A percentile compares a stretch with the other conserved stretches of the same genome.
Conservation (phyloP, 257 asterid genomes). For the Lithospermum erythrorhizon region DNA sequence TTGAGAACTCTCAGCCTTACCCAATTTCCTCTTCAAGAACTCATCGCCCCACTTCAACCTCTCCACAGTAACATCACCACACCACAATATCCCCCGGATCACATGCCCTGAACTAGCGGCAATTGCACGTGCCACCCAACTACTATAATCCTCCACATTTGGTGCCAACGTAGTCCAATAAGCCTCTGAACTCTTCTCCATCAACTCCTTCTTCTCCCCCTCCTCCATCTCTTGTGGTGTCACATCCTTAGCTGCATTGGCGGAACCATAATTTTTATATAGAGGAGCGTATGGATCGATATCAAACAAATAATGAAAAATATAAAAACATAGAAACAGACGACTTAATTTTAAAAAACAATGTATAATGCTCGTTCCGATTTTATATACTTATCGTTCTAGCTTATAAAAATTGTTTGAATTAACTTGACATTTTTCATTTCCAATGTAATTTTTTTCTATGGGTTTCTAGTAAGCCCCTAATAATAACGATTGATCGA, state of each 20-base stretch:
- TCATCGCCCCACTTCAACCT: constrained; percentile 78
- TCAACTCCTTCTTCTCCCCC: constrained; percentile 24
- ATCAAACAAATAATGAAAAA: no score
- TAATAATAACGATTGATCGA: no score
- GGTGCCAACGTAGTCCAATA: constrained; percentile 96
- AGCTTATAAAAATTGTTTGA: no score
- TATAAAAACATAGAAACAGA: no score
- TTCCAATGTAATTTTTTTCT: no score
- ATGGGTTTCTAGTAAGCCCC: no score
- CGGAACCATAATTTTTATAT: no score
- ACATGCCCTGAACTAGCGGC: constrained; percentile 85
- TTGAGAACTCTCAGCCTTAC: constrained; percentile 29
- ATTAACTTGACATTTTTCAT: no score
- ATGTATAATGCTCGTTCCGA: no score
- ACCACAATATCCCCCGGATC: constrained; percentile 86
- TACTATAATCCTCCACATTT: constrained; percentile 85
- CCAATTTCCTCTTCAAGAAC: constrained; percentile 51
- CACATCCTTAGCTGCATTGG: constrained; percentile 17
- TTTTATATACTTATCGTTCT: no score
- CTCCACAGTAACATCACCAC: constrained; percentile 78
- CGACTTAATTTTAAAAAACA: no score
- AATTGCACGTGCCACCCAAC: constrained; percentile 51
- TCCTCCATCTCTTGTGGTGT: constrained; percentile 60
- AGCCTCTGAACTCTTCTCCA: constrained; percentile 36
- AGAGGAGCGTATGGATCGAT: no score